Conservation (phyloP, 768 basidiomycete genomes). For the Lyophyllum semitale region DNA sequence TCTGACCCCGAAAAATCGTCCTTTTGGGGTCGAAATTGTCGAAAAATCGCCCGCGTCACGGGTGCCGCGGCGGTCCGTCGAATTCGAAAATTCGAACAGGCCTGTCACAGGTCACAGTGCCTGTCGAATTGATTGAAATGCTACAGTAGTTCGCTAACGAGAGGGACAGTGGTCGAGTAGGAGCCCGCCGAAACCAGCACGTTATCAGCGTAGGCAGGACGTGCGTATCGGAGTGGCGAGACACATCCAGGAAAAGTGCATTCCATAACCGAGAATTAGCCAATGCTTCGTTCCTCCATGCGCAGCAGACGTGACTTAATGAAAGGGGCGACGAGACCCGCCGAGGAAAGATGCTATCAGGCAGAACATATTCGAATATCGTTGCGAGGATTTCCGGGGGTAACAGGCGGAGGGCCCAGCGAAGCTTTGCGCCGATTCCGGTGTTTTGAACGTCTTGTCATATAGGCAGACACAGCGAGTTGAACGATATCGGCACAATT, state of each 20-base stretch:
- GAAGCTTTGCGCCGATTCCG: too few relatives aligned
- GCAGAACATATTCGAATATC: background rate
- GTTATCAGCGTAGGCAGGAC: background rate
- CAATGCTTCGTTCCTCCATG: background rate
- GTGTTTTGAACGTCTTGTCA: too few relatives aligned
- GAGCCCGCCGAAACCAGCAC: background rate
- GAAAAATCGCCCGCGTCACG: too few relatives aligned
- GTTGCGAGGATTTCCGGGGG: background rate
- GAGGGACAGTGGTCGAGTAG: background rate
- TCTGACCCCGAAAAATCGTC: too few relatives aligned
- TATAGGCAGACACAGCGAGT: too few relatives aligned
- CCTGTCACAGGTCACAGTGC: too few relatives aligned
- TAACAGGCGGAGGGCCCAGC: background rate
- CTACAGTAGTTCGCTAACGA: background rate
- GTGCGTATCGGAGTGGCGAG: background rate
- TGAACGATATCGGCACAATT: too few relatives aligned
- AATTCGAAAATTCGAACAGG: too few relatives aligned
- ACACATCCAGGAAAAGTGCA: background rate
- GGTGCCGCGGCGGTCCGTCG: too few relatives aligned
- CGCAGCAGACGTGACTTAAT: background rate
- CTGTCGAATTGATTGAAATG: too few relatives aligned
- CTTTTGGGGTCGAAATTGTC: too few relatives aligned
- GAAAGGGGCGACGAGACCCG: background rate
- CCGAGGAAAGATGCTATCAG: background rate
- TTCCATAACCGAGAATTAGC: background rate